Evolutionary conservation across 768 basidiomycete species (phyloP).

Genomic region (Termitomyces sp.): DNA sequence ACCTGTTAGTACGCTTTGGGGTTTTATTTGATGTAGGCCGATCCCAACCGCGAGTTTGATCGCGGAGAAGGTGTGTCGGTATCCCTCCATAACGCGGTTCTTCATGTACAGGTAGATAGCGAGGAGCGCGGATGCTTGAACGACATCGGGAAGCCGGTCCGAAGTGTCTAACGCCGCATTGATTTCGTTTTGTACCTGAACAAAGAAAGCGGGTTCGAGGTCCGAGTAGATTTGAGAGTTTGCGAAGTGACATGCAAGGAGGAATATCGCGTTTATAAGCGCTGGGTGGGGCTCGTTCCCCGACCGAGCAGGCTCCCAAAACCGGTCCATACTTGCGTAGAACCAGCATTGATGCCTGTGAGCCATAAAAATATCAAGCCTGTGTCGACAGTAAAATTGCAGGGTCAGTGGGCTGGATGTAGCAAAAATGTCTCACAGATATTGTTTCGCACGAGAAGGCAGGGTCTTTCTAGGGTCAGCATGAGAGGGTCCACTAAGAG

Average conservation of each 20-base stretch:
- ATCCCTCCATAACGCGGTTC: slow-evolving; percentile 53
- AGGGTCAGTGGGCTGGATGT: background rate
- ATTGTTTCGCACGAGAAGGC: slow-evolving; percentile 31
- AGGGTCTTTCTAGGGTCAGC: slow-evolving; percentile 25
- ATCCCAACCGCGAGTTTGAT: slow-evolving; percentile 59
- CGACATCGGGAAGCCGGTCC: slow-evolving; percentile 53
- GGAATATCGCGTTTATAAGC: slow-evolving; percentile 58
- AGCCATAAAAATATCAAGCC: slow-evolving; percentile 51
- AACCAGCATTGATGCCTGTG: slow-evolving; percentile 61
- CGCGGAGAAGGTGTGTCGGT: slow-evolving; percentile 57
- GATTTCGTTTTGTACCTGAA: slow-evolving; percentile 47
- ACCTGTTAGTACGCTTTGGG: slow-evolving; percentile 15
- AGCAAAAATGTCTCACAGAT: slow-evolving; percentile 30
- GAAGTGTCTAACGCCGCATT: slow-evolving; percentile 49
- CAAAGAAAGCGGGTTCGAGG: slow-evolving; percentile 46
- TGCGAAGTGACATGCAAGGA: slow-evolving; percentile 56
- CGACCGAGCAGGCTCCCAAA: slow-evolving; percentile 26
- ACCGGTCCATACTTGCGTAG: slow-evolving; percentile 44
- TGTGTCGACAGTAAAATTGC: slow-evolving; percentile 16
- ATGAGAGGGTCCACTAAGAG: slow-evolving; percentile 8
- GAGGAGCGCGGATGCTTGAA: slow-evolving; percentile 59
- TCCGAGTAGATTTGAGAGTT: slow-evolving; percentile 34
- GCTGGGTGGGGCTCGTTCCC: slow-evolving; percentile 48
- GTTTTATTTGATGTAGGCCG: slow-evolving; percentile 52
- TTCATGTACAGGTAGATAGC: slow-evolving; percentile 60